These are phyloP conservation scores for Beauveria asiatica DNA, from an alignment of 2,329 filamentous ascomycete genomes.

Conservation along the genomic window DNA sequence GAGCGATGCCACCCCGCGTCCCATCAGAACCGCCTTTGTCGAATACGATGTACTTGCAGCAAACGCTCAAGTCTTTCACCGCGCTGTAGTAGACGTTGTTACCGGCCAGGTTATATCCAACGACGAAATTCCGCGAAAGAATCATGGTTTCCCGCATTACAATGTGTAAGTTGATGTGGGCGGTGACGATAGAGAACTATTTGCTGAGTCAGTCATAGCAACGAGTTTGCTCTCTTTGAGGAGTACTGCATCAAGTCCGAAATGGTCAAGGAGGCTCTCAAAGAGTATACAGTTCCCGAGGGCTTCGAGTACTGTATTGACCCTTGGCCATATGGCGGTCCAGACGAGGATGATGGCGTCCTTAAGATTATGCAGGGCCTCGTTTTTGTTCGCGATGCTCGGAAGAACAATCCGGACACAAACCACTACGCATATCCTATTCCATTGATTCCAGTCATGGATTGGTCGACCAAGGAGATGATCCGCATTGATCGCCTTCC, in stretches of 20 bases:
- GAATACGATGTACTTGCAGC: conserved; percentile 33
- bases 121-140: conserved; percentile 14
- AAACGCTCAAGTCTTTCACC: conserved; percentile 25
- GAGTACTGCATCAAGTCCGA: conserved; percentile 33
- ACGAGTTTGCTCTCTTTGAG: conserved; percentile 33
- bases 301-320: conserved; percentile 36
- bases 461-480: conserved; percentile 44
- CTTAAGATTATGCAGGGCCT: conserved; percentile 42
- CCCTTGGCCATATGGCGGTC: conserved; percentile 60
- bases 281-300: conserved; percentile 37
- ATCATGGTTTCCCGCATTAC: conserved; percentile 29
- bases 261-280: conserved; percentile 37
- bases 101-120: conserved; percentile 22
- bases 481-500: conserved; percentile 50
- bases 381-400: conserved; percentile 36
- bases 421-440: conserved; percentile 57
- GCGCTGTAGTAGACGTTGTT: conserved; percentile 31
- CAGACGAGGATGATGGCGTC: conserved; percentile 29
- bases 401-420: conserved; percentile 40
- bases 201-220: conserved; percentile 16
- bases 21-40: conserved; percentile 38
- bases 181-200: neutral
- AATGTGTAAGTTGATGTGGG: conserved; percentile 18
- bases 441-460: conserved; percentile 51
- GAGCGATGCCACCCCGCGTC: conserved; percentile 31